Base-by-base conservation (phyloP, 176 grass and related monocot genomes). In the Guadua angustifolia region DNA sequence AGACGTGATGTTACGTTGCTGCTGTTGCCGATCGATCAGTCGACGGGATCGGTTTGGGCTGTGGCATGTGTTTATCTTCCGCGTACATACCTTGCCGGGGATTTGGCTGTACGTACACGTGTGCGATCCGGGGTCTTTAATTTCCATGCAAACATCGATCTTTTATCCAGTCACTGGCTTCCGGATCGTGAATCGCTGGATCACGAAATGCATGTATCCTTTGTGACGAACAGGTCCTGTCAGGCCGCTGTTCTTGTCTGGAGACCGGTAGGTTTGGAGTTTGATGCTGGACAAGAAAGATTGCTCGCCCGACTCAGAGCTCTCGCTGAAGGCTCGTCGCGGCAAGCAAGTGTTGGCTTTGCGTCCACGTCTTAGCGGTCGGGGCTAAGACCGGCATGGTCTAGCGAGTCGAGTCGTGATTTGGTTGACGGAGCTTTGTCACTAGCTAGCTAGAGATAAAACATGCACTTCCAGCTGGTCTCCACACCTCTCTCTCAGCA, bases 41-140 rank as follows among this genome's bases (percentile, higher is more conserved):
- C 19, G 53, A 57, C 1, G 53, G 7, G 53, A 24, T 47, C 45
- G 70, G 47, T 0, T 61, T 61, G 10, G 4, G 58, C 58, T 61
- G 11, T 57, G 7, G 2, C 53, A 9, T 2, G 22, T 13, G 1
- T 61, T 13, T 49, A 65, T 65, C 40, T 78, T 19, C 25, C 14
- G 59, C 24, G 60, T 74, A 55, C 35, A 71, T 47, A 77, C 39
- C 63, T 60, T 65, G 58, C 77, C 22, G 45, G 7, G 49, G 49
- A 7, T 62, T 86, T 86, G 83, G 78, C 65, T 49, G 36, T 78
- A 86, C 65, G 73, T 90, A 85, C 83, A 59, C 83, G 88, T 81
- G 87, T 71, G 42, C 3, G 58, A 35, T 35, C 69, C 78, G 4
- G 5, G 69, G 69, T 76, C 0, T 32, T 9, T 29, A 29, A 29